Evolutionary conservation across 371 early-diverging fungal species (phyloP), one percentile per base, ranked within the genome.

Genomic region (Capniomyces stellatus): DNA sequence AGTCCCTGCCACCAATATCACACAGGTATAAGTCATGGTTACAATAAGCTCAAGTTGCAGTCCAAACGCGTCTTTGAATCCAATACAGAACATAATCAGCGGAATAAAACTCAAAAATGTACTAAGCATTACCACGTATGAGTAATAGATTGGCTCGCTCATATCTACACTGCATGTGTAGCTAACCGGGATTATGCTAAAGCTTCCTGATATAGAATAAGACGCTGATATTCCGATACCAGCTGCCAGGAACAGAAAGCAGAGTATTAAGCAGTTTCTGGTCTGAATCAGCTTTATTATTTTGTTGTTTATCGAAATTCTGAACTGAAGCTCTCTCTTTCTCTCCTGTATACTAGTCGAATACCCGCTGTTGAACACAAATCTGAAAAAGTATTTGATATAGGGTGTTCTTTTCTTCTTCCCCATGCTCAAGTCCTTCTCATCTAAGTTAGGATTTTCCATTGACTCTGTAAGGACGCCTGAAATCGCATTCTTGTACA

Each of bases 31-130:
- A 12, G 21, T 46, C 46, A 55, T 47, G 35, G 55, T 28, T 19
- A 46, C 21, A 4, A 47, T 15, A 2, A 55, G 46, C 29, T 55
- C 55, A 2, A 42, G 24, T 35, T 50, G 55, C 55, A 55, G 42
- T 24, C 55, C 55, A 28, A 29, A 55, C 6, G 55, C 55, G 21
- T 55, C 55, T 15, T 27, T 40, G 51, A 55, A 48, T 21, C 55
- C 55, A 23, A 31, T 19, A 23, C 50, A 49, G 3, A 43, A 28
- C 27, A 48, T 44, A 21, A 55, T 51, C 12, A 55, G 49, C 10
- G 50, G 49, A 10, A 50, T 24, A 18, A 49, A 55, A 3, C 47
- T 2, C 29, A 50, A 3, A 3, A 55, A 21, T 39, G 30, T 53
- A 1, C 23, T 8, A 19, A 55, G 18, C 4, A 55, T 15, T 21